Evolutionary conservation across 2,329 filamentous ascomycete genomes (phyloP), one percentile per base, ranked within the genome.

Genomic region (Elsinoe ampelina): DNA sequence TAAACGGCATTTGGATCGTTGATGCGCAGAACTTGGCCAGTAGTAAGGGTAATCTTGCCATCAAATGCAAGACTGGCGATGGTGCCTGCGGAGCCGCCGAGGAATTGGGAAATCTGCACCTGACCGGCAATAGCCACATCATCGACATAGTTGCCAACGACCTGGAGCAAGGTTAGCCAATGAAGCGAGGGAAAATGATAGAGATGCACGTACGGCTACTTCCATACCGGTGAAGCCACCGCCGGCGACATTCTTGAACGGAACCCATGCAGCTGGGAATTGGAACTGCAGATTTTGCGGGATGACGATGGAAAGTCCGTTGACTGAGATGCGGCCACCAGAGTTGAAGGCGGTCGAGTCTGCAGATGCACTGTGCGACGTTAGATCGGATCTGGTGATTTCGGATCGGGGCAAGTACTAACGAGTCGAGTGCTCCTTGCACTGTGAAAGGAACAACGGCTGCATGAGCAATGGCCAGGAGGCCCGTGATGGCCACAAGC

Each of bases 211-310:
- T 58, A 65, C 64, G 45, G 61, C 59, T 5, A 68, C 63, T 60
- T 68, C 65, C 52, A 64, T 59, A 10, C 62, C 62, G 19, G 41
- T 39, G 43, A 57, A 61, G 12, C 38, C 58, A 10, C 60, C 63
- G 20, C 62, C 66, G 3, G 61, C 64, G 19, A 71, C 61, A 10
- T 68, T 58, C 3, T 58, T 61, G 42, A 70, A 78, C 0, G 75
- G 73, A 22, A 77, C 69, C 60, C 70, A 76, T 11, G 72, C 70
- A 2, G 71, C 73, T 0, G 75, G 76, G 39, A 79, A 78, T 51
- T 77, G 71, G 2, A 77, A 74, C 7, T 77, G 70, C 20, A 78
- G 60, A 58, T 79, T 79, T 63, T 77, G 71, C 2, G 77, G 77
- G 2, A 79, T 73, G 8, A 64, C 69, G 45, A 79, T 71, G 13